phyloP scores from a whole-genome alignment of 352 stramenopile genomes.

The Globisporangium barbulae region DNA sequence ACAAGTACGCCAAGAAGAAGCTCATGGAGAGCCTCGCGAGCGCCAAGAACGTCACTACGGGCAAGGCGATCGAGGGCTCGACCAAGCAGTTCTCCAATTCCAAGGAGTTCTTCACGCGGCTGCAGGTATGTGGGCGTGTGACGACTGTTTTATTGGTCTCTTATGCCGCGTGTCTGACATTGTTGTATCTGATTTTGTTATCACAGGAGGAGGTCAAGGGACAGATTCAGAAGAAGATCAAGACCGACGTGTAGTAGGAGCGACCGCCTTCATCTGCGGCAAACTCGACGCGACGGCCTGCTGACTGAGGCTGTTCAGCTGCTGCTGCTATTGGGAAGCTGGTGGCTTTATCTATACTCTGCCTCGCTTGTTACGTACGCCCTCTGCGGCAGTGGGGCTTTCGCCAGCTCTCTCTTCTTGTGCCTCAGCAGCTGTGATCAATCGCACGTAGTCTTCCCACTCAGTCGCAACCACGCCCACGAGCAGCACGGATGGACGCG shows the following conservation, averaged over 20 bases:
- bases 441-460: no score
- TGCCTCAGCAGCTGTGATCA: no score
- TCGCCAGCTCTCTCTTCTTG: not conserved
- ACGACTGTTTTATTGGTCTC: not conserved
- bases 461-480: no score
- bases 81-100: constrained; percentile 86
- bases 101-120: constrained; percentile 82
- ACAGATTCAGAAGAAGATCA: constrained; percentile 3
- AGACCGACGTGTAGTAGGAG: not conserved
- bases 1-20: constrained; percentile 95
- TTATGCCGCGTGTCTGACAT: not conserved
- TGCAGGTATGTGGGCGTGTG: constrained; percentile 43
- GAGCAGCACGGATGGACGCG: no score
- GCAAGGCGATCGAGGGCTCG: constrained; percentile 79
- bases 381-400: not conserved
- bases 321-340: not conserved
- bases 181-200: not conserved
- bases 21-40: constrained; percentile 77
- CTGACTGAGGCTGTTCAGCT: not conserved
- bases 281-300: not conserved
- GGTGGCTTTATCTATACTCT: constrained; percentile 1
- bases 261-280: not conserved
- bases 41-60: constrained; percentile 82
- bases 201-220: constrained; percentile 2
- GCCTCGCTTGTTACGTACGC: not conserved